Evolutionary conservation across 176 grass and related monocot genomes (phyloP).

Genomic region (Canna indica): DNA sequence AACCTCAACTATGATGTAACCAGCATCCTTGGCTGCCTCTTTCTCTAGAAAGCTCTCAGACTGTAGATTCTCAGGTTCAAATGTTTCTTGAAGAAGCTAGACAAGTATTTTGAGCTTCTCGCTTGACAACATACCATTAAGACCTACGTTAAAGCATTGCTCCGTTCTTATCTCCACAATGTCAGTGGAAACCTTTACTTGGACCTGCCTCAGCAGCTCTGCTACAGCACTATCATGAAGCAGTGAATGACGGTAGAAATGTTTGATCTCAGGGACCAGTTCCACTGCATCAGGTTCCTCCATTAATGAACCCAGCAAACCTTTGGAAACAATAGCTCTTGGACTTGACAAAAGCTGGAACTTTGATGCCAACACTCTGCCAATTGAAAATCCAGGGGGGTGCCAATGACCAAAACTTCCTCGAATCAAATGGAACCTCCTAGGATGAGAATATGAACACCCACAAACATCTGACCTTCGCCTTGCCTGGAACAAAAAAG

Average conservation of each 20-base stretch:
- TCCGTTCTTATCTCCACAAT: slow-evolving; percentile 53
- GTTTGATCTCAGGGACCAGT: slow-evolving; percentile 32
- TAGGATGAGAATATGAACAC: slow-evolving; percentile 10
- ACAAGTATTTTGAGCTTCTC: slow-evolving; percentile 54
- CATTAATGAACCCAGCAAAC: slow-evolving; percentile 27
- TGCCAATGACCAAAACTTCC: slow-evolving; percentile 26
- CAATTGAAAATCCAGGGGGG: slow-evolving; percentile 19
- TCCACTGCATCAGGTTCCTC: slow-evolving; percentile 23
- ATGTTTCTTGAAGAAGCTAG: slow-evolving; percentile 80
- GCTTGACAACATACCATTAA: slow-evolving; percentile 26
- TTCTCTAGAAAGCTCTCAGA: slow-evolving; percentile 51
- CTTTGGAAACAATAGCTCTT: slow-evolving; percentile 34
- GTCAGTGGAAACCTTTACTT: slow-evolving; percentile 61
- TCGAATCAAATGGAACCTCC: slow-evolving; percentile 19
- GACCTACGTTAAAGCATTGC: slow-evolving; percentile 78
- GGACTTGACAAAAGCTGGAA: slow-evolving; percentile 3
- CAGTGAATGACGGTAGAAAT: slow-evolving; percentile 59
- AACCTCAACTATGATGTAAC: slow-evolving; percentile 48
- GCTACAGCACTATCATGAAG: slow-evolving; percentile 50
- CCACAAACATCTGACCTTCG: slow-evolving; percentile 16
- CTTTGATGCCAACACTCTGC: slow-evolving; percentile 27
- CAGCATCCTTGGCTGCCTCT: slow-evolving; percentile 25
- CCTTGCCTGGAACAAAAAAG: background rate
- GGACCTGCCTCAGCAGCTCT: slow-evolving; percentile 58
- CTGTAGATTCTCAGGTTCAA: slow-evolving; percentile 63